These are phyloP conservation scores for Saccharomycopsis malanga DNA, from an alignment of 805 yeast species.

Conservation along the genomic window DNA sequence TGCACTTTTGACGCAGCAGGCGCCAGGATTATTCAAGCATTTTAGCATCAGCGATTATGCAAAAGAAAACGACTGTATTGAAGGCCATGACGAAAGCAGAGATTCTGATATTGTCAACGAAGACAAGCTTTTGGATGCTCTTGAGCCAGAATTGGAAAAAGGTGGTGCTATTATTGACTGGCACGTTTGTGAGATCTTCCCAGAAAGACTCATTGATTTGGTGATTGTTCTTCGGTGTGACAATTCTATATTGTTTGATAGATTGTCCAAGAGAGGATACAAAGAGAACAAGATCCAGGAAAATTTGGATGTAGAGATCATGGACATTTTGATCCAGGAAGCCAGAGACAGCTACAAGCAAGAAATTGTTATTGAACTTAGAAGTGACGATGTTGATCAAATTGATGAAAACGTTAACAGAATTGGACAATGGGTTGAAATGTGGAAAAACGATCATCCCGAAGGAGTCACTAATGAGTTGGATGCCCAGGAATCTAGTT, in stretches of 20 bases:
- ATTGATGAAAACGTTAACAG: conserved; percentile 80
- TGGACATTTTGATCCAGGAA: conserved; percentile 84
- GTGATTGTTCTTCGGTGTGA: conserved; percentile 84
- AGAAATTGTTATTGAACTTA: conserved; percentile 74
- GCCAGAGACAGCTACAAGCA: conserved; percentile 77
- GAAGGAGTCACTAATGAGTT: conserved; percentile 52
- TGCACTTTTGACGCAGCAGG: conserved; percentile 46
- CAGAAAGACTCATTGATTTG: conserved; percentile 85
- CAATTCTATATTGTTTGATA: conserved; percentile 62
- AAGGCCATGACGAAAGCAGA: conserved; percentile 79
- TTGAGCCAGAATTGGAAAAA: conserved; percentile 68
- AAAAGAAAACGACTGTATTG: conserved; percentile 64
- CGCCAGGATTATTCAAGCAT: conserved; percentile 39
- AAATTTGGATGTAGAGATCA: conserved; percentile 92
- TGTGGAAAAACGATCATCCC: conserved; percentile 66
- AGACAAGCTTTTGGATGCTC: conserved; percentile 72
- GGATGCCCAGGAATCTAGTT: conserved; percentile 22
- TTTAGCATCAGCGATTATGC: conserved; percentile 78
- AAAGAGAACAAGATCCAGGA: conserved; percentile 78
- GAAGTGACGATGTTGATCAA: conserved; percentile 64
- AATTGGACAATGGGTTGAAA: conserved; percentile 62
- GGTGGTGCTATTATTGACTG: conserved; percentile 95
- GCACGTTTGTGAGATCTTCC: conserved; percentile 96
- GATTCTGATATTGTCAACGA: conserved; percentile 89
- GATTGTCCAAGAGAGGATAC: conserved; percentile 72